Conservation (phyloP, 331 rosid species). For the Pyracantha coccinea region DNA sequence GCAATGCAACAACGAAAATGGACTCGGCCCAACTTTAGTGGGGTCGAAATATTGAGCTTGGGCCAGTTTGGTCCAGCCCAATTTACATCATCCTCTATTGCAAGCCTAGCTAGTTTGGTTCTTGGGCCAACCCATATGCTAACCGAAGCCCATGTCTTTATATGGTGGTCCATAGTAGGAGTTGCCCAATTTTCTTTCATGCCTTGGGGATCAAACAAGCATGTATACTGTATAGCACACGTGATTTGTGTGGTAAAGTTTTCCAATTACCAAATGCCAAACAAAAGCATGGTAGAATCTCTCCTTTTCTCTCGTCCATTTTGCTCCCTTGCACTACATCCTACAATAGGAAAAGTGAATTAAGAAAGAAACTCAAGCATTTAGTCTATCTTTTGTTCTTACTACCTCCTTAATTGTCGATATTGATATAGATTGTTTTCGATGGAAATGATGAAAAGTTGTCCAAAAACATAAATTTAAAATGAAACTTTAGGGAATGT, state of each 20-base stretch:
- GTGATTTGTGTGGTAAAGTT: too few species aligned
- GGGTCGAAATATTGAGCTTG: neutral
- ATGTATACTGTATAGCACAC: too few species aligned
- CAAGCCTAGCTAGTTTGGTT: neutral
- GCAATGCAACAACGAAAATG: too few species aligned
- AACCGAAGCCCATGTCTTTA: too few species aligned
- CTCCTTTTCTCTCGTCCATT: neutral
- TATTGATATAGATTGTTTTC: too few species aligned
- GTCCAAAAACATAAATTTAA: too few species aligned
- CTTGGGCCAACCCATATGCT: neutral
- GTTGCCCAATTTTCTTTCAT: neutral
- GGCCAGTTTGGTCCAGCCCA: neutral
- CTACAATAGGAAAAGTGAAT: too few species aligned
- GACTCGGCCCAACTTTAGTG: neutral
- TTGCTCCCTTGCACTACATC: neutral
- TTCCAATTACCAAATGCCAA: neutral
- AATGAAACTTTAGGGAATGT: too few species aligned
- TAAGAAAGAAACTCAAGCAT: too few species aligned
- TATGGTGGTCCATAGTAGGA: neutral
- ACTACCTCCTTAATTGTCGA: neutral
- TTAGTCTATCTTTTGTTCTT: neutral
- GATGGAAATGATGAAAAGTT: too few species aligned
- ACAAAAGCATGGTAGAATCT: neutral
- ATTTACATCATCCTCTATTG: neutral
- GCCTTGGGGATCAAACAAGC: too few species aligned